A percentile compares a stretch with the other conserved stretches of the same genome.
phyloP scores from a whole-genome alignment of 2,329 filamentous ascomycete species.

The Aspergillus calidoustus region DNA sequence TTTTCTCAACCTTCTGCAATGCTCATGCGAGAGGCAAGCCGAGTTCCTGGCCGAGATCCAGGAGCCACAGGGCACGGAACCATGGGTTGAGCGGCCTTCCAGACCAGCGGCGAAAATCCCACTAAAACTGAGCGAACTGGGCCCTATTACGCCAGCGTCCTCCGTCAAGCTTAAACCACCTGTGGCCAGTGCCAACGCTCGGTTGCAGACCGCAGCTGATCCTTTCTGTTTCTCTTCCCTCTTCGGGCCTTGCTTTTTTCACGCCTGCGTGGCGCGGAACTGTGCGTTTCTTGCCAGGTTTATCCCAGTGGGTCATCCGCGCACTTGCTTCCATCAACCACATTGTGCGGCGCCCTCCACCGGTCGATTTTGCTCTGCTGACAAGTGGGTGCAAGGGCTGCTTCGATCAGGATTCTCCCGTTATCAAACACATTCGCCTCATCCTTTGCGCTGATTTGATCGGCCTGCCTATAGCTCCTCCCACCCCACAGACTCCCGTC shows the following conservation, averaged over 20 bases:
- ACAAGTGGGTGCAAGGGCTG: not conserved
- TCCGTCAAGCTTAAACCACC: slow-evolving; percentile 23
- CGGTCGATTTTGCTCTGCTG: slow-evolving; percentile 3
- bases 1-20: not conserved
- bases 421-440: slow-evolving; percentile 7
- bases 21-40: not conserved
- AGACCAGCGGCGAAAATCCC: slow-evolving; percentile 29
- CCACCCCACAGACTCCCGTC: slow-evolving; percentile 20
- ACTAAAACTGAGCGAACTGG: slow-evolving; percentile 19
- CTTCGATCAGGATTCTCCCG: not conserved
- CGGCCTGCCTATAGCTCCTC: slow-evolving; percentile 14
- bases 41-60: slow-evolving; percentile 4
- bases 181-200: slow-evolving; percentile 7
- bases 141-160: slow-evolving; percentile 22
- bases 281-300: slow-evolving; percentile 9
- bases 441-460: slow-evolving; percentile 12
- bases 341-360: not conserved
- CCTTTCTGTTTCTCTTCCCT: slow-evolving; percentile 5
- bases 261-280: slow-evolving; percentile 8
- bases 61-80: not conserved
- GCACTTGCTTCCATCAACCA: not conserved
- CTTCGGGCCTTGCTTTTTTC: slow-evolving; percentile 5
- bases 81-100: slow-evolving; percentile 25
- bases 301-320: slow-evolving; percentile 9
- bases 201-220: slow-evolving; percentile 11